Conservation (phyloP, 1,284 basidiomycete species). For the Lentinus polychrous region DNA sequence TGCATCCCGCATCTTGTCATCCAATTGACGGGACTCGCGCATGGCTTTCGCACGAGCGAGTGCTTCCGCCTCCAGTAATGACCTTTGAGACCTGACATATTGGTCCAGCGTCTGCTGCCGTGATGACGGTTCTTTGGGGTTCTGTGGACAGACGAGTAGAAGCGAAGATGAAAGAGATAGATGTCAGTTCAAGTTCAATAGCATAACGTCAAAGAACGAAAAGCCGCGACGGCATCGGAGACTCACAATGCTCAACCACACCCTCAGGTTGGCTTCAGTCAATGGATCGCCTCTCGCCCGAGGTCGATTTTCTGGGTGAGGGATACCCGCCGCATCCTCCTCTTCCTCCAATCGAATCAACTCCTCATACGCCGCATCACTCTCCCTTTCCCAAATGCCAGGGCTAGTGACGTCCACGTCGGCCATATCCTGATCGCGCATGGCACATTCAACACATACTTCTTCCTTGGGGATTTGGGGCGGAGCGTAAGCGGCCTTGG, state of each 20-base stretch:
- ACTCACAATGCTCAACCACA: conserved; percentile 83
- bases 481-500: conserved; percentile 52
- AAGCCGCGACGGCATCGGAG: neutral
- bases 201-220: conserved; percentile 7
- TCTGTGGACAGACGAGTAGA: too few species aligned
- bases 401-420: conserved; percentile 86
- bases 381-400: conserved; percentile 88
- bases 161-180: conserved; percentile 3
- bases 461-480: conserved; percentile 59
- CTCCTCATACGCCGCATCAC: conserved; percentile 80
- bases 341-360: conserved; percentile 69
- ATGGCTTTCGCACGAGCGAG: conserved; percentile 66
- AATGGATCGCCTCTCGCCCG: conserved; percentile 62
- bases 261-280: conserved; percentile 76
- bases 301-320: conserved; percentile 44
- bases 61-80: conserved; percentile 68
- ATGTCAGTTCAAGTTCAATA: neutral
- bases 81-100: conserved; percentile 67
- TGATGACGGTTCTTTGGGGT: conserved; percentile 74
- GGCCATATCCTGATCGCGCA: conserved; percentile 98
- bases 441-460: conserved; percentile 95
- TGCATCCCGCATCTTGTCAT: conserved; percentile 68
- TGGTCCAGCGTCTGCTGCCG: conserved; percentile 62
- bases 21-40: conserved; percentile 69
- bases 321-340: conserved; percentile 46